Evolutionary conservation across 257 asterid genomes (phyloP).

Genomic region (Solanum etuberosum): DNA sequence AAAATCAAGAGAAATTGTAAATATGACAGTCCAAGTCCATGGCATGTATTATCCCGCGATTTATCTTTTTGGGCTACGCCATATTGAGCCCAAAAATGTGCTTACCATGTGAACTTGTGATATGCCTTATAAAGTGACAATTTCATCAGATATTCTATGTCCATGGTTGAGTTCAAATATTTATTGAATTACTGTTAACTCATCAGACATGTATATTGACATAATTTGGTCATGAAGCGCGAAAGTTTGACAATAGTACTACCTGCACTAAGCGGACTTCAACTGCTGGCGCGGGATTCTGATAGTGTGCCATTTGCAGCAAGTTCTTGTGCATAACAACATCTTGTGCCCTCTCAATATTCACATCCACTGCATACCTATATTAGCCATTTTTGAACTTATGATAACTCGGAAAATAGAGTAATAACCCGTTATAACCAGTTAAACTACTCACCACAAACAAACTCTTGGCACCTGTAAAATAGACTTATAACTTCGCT

Average conservation of each 20-base stretch:
- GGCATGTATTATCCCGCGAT: no score
- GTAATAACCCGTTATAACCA: neutral
- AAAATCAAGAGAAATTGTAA: neutral
- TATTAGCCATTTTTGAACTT: neutral
- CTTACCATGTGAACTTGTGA: no score
- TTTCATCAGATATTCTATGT: neutral
- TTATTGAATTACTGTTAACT: neutral
- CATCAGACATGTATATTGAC: neutral
- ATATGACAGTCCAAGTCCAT: neutral
- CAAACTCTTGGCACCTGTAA: neutral
- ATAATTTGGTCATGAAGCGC: neutral
- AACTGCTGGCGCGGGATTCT: slow-evolving; percentile 60
- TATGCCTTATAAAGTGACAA: no score
- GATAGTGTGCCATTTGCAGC: slow-evolving; percentile 64
- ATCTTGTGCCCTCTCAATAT: slow-evolving; percentile 75
- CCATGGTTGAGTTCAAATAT: neutral
- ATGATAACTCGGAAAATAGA: neutral
- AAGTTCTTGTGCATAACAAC: slow-evolving; percentile 81
- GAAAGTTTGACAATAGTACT: neutral
- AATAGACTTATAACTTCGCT: neutral
- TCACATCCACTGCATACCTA: slow-evolving; percentile 78
- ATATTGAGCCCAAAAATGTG: no score
- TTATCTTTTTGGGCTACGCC: no score
- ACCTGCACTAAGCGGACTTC: slow-evolving; percentile 91
- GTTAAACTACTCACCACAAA: neutral